Base-by-base conservation (phyloP, 2,329 filamentous ascomycete genomes). In the Pseudogymnoascus pannorum region DNA sequence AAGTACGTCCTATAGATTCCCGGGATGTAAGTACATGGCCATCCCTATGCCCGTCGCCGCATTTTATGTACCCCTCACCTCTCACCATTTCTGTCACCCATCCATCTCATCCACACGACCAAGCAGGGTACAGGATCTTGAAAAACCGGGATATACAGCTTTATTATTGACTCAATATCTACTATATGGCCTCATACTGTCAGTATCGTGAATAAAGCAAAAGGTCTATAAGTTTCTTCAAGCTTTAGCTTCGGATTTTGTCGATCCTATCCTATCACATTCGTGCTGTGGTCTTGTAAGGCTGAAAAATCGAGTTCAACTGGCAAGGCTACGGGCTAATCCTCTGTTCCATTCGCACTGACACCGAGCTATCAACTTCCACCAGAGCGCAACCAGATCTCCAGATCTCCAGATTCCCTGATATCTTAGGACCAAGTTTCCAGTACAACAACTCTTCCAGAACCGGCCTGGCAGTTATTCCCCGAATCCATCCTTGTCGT, bases 261-360 rank as follows among this genome's bases (percentile, higher is more conserved):
- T 31, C 24, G 44, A 54, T 31, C 44, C 8, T 29, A 12, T 29
- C 9, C 14, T 9, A n/a, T 12, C 42, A 26, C 20, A 12, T 8
- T 54, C 24, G n/a, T 48, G 22, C 44, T 54, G 44, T 54, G 44
- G 24, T 54, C 24, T 54, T 31, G 24, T 54, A 54, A 54, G 44
- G 44, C 44, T 54, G 44, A 54, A 54, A 54, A 54, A 54, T 54
- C 29, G 44, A n/a, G n/a, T 51, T 51, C 44, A 24, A 24, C n/a
- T 51, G 44, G n/a, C 44, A 11, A 51, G 44, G 44, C 44, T 51
- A 51, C 44, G 44, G 44, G 24, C 18, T 51, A 51, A 51, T 51
- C 44, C 24, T 29, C 44, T 16, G 24, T 51, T 29, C 24, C 5
- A 51, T 29, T 18, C n/a, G n/a, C 44, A n/a, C 44, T 14, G n/a